phyloP scores from a whole-genome alignment of 2,329 filamentous ascomycete genomes.

The Akanthomyces muscarius region DNA sequence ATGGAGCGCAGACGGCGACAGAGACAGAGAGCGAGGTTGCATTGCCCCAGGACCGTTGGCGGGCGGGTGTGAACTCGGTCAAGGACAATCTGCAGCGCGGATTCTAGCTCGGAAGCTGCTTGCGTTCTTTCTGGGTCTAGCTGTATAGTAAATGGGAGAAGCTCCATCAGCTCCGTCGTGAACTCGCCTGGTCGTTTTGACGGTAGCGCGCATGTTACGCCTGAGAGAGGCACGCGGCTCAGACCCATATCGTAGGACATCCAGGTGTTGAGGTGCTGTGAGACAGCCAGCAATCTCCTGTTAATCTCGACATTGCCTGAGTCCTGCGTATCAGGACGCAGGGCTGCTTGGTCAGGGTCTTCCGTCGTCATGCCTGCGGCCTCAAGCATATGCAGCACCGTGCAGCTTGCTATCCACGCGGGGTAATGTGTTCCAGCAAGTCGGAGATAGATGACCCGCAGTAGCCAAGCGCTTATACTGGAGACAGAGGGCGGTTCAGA shows the following conservation, averaged over 20 bases:
- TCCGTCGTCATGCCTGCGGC: constrained; percentile 47
- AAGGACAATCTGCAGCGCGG: constrained; percentile 39
- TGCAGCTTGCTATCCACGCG: constrained; percentile 55
- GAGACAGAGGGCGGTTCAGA: constrained; percentile 31
- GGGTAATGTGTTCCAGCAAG: constrained; percentile 50
- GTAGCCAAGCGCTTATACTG: constrained; percentile 47
- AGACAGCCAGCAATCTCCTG: constrained; percentile 44
- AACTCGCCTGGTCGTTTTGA: constrained; percentile 36
- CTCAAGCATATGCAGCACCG: constrained; percentile 55
- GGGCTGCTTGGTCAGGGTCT: constrained; percentile 23
- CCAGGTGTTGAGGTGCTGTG: constrained; percentile 56
- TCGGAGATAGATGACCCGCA: constrained; percentile 51
- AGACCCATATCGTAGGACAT: constrained; percentile 56
- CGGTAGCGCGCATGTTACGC: constrained; percentile 40
- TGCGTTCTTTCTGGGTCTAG: constrained; percentile 48
- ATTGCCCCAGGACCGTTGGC: constrained; percentile 46
- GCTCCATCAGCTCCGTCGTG: constrained; percentile 46
- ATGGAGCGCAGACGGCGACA: constrained; percentile 50
- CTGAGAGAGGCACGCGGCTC: constrained; percentile 46
- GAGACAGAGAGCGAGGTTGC: constrained; percentile 52
- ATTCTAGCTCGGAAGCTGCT: constrained; percentile 39
- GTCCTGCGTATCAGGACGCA: constrained; percentile 21
- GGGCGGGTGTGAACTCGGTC: constrained; percentile 36
- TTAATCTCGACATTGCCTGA: constrained; percentile 35
- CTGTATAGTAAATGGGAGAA: constrained; percentile 49